Evolutionary conservation across 75 land plant species (phyloP), one percentile per base, ranked within the genome.

Genomic region (Picea sitchensis): DNA sequence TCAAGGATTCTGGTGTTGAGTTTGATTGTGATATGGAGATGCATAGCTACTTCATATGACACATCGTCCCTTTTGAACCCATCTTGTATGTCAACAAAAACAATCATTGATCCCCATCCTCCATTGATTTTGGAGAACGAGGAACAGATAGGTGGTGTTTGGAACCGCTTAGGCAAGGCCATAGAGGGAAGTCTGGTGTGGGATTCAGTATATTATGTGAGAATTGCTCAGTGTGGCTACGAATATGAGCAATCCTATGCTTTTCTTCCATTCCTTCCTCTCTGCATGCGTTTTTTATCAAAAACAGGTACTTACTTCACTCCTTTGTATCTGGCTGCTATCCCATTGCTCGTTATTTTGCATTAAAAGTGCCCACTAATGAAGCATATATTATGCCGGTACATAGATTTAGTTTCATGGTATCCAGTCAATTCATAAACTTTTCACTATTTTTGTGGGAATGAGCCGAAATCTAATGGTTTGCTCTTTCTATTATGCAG

Each of bases 171-270:
- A 9, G 91, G 86, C 14, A 65, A 86, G 41, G 84, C 83, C 11
- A 78, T 96, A 44, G 95, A 92, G 77, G 58, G 77, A 18, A 78
- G 82, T 65, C 78, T 96, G 14, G 99, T 96, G 3, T 96, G 99
- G 99, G 99, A 96, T 78, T 79, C 85, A 73, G 99, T 96, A 15
- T 96, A 92, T 81, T 96, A 91, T 80, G 81, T 91, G 56, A 82
- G 94, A 11, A 93, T 96, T 83, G 95, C 99, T 14, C 81, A 90
- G 76, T 96, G 99, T 76, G 99, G 99, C 0, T 96, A 96, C 76
- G 99, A 96, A 79, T 96, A 96, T 78, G 99, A 96, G 82, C 98
- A 96, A 81, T 80, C 92, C 54, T 91, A 88, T 82, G 99, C 99
- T 17, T 96, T 96, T 80, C 77, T 91, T 41, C 97, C 98, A 13